A percentile compares a stretch with the other conserved stretches of the same genome.
These are phyloP conservation scores for Candida nonsorbophila DNA, from an alignment of 805 yeast genomes.

Conservation along the genomic window DNA sequence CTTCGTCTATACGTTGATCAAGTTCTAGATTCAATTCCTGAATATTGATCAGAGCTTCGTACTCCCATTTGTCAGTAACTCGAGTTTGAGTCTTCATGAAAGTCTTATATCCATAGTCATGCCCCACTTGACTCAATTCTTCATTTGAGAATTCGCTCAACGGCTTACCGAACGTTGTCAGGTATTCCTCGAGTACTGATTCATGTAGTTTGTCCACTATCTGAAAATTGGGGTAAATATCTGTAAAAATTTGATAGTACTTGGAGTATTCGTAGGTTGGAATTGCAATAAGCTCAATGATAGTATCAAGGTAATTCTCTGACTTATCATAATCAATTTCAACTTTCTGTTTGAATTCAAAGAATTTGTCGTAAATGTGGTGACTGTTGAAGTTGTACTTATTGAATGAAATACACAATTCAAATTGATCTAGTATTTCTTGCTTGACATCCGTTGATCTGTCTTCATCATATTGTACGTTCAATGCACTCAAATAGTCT, in stretches of 20 bases:
- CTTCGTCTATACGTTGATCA: constrained; percentile 28
- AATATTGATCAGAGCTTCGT: constrained; percentile 59
- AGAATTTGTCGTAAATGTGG: constrained; percentile 73
- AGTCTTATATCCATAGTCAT: constrained; percentile 37
- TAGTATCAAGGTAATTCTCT: constrained; percentile 26
- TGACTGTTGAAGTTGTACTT: constrained; percentile 78
- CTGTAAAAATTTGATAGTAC: constrained; percentile 52
- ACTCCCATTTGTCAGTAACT: constrained; percentile 64
- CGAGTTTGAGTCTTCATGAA: constrained; percentile 44
- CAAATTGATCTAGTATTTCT: neutral
- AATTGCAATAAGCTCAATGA: constrained; percentile 42
- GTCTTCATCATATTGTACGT: constrained; percentile 29
- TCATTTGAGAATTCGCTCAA: constrained; percentile 20
- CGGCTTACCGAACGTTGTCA: constrained; percentile 16
- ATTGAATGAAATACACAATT: constrained; percentile 24
- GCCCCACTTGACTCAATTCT: constrained; percentile 38
- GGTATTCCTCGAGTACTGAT: constrained; percentile 12
- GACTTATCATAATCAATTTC: constrained; percentile 8
- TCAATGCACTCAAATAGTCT: constrained; percentile 54
- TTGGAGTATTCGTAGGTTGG: constrained; percentile 87
- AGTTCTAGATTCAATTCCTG: constrained; percentile 48
- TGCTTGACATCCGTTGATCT: constrained; percentile 11
- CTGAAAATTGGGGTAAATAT: constrained; percentile 26
- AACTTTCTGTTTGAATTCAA: constrained; percentile 51
- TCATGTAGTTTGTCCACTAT: constrained; percentile 11